Base-by-base conservation (phyloP, 1,284 basidiomycete species). In the Heterobasidion parviporum region DNA sequence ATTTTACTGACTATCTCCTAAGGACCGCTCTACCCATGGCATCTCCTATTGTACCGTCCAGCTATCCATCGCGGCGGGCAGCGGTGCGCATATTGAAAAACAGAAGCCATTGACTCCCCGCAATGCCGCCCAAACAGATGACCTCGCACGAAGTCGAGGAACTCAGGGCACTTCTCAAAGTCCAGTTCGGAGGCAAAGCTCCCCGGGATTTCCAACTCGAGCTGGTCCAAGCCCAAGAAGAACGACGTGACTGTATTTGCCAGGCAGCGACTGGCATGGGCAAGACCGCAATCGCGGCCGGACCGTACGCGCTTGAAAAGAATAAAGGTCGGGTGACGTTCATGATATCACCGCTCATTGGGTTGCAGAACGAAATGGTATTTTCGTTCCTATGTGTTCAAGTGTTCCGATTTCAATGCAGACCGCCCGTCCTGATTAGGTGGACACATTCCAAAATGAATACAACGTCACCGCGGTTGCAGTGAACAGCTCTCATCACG, bases 301-400 rank as follows among this genome's bases (percentile, higher is more conserved):
- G 59, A 0, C 60, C 62, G 3, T 57, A 59, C 16, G 38, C 26
- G 8, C 50, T 56, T n/a, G 16, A 10, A 8, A 34, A 52, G 8
- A 63, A 58, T 15, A 57, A 62, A 18, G 64, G 64, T 0, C 69
- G 64, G 56, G 58, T 70, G 0, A 72, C 72, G 0, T 49, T 74
- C 8, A 61, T 74, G 56, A 63, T 72, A 0, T 72, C 70, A 10
- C 73, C 72, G 0, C 54, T 74, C 0, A 63, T 75, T 12, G 67
- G 67, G 0, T 63, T 76, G 1, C 71, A 74, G 33, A 67, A 72
- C 0, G 72, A 75, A 53, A 69, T 71, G 66, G 73, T 72, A 34
- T n/a, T 59, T 60, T 53, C n/a, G n/a, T n/a, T n/a, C n/a, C n/a
- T n/a, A n/a, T n/a, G n/a, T n/a, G 14, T 53, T 9, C n/a, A n/a